These are phyloP conservation scores for Geoglossum cookeanum DNA, from an alignment of 2,329 filamentous ascomycete genomes.

Conservation along the genomic window DNA sequence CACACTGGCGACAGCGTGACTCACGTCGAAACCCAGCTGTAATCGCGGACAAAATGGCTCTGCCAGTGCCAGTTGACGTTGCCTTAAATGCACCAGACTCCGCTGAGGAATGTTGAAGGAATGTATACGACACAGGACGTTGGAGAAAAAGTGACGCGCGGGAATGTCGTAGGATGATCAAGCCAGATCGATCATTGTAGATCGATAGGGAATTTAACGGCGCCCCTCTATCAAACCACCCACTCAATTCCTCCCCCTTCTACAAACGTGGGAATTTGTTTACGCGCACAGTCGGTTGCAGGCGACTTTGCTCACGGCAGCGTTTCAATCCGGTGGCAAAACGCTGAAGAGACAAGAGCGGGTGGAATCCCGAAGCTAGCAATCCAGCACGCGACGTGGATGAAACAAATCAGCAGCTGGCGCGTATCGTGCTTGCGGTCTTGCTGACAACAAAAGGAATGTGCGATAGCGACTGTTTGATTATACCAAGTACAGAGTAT, in stretches of 20 bases:
- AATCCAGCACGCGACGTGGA: background rate
- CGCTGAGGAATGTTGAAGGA: background rate
- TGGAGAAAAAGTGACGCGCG: background rate
- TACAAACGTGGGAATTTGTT: background rate
- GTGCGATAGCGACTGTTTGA: constrained; percentile 1
- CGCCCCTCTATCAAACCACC: background rate
- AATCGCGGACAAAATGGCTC: background rate
- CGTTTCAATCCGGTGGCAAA: background rate
- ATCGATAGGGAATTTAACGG: background rate
- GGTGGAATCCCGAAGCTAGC: background rate
- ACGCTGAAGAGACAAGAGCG: background rate
- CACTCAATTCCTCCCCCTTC: background rate
- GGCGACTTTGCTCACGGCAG: background rate
- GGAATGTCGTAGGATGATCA: background rate
- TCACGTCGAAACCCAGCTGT: background rate
- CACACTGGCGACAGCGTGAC: background rate
- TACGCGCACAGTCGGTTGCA: background rate
- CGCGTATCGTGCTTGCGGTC: background rate
- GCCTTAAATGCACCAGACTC: background rate
- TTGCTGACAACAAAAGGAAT: background rate
- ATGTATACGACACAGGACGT: background rate
- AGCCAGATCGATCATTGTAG: background rate
- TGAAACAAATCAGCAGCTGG: background rate
- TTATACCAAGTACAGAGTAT: background rate
- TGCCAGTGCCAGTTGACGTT: background rate